A percentile compares a stretch with the other conserved stretches of the same genome.
phyloP scores from a whole-genome alignment of 192 early-diverging fungal genomes.

The Coemansia sp. region DNA sequence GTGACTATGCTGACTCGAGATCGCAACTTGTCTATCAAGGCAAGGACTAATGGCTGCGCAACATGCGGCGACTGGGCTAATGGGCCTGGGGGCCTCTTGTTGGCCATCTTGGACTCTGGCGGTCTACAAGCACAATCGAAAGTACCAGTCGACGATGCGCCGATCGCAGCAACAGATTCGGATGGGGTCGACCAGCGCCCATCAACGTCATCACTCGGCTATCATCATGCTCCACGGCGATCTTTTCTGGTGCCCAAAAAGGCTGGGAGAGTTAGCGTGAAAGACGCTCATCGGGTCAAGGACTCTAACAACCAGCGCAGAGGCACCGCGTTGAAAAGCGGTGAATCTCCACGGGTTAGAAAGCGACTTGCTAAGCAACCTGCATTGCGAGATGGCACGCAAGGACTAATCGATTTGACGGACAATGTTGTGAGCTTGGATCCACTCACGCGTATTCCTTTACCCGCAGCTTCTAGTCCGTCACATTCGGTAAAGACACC shows the following conservation, averaged over 20 bases:
- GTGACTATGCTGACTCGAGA: conserved; percentile 40
- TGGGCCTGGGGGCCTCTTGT: conserved; percentile 12
- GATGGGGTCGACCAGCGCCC: not conserved
- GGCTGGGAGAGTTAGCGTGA: not conserved
- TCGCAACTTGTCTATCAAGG: conserved; percentile 42
- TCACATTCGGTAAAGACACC: not conserved
- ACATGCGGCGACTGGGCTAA: conserved; percentile 29
- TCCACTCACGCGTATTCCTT: not conserved
- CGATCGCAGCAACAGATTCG: not conserved
- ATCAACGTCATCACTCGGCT: not conserved
- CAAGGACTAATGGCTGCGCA: conserved; percentile 33
- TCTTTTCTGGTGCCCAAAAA: not conserved
- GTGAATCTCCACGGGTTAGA: not conserved
- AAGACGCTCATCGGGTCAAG: not conserved
- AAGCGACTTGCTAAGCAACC: not conserved
- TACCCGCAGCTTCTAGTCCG: not conserved
- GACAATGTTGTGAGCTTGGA: not conserved
- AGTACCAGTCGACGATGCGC: not conserved
- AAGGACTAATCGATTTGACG: not conserved
- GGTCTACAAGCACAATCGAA: not conserved
- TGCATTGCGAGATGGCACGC: not conserved
- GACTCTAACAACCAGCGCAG: not conserved
- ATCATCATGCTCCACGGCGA: not conserved
- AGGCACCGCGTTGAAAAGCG: not conserved
- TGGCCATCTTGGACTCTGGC: conserved; percentile 6